Evolutionary conservation across 495 filamentous ascomycete genomes (phyloP), one percentile per base, ranked within the genome.

Genomic region (Podospora anserina): DNA sequence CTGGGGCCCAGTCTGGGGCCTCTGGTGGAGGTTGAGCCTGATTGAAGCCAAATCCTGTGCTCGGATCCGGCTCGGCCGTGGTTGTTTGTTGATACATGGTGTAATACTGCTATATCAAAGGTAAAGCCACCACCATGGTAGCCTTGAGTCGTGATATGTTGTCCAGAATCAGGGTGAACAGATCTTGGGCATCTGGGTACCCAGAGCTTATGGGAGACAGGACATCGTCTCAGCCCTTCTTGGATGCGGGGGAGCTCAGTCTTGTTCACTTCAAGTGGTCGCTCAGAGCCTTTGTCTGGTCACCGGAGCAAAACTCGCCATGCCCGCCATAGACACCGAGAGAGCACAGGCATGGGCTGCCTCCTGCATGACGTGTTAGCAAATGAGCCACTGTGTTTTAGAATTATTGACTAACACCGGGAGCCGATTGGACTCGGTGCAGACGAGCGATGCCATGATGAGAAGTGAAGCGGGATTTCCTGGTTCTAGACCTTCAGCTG

Each of bases 1-100:
- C 71, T 5, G 57, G 63, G 19, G 54, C 59, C 71, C 71, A 73
- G 13, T 34, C 28, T 32, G 59, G 18, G 32, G 59, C 15, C 16
- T 27, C 27, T 9, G 59, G 16, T 7, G 59, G 59, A 26, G 27
- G 16, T 61, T 18, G 28, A 5, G 16, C 23, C 20, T 58, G 56
- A n/a, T 58, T 58, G 56, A 20, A 20, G 3, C 19, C n/a, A 58
- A 58, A 58, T 5, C 28, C 28, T 7, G 27, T 13, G 19, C 59
- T 5, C 11, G 59, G 59, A 11, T 49, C 39, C 13, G 39, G 39
- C 39, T 49, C 39, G n/a, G 18, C n/a, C 9, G 55, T 58, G 20
- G 55, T 11, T 58, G 55, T 20, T 11, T 58, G 55, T 26, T 58
- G 55, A 58, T 58, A 58, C 55, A 58, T 58, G 55, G 55, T 57